Evolutionary conservation across 768 basidiomycete species (phyloP).

Genomic region (Tricholoma saponaceum): DNA sequence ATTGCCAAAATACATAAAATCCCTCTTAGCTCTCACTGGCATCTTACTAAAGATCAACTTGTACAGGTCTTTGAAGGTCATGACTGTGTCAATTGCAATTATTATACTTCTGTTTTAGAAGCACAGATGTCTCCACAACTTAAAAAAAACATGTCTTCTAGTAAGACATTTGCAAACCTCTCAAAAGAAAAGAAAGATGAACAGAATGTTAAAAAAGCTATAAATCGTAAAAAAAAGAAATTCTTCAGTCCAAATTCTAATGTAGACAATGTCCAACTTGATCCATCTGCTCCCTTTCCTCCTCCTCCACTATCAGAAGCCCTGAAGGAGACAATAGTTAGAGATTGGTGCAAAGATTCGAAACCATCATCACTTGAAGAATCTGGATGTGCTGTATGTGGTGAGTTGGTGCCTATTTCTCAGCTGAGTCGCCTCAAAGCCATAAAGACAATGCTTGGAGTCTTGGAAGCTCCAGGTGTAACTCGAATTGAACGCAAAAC

Average conservation of each 20-base stretch:
- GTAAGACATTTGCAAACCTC: neutral
- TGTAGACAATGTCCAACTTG: too few relatives aligned
- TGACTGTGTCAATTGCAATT: neutral
- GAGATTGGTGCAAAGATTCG: neutral
- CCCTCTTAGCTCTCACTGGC: neutral
- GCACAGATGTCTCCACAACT: neutral
- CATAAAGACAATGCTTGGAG: neutral
- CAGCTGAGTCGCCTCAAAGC: neutral
- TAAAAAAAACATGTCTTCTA: too few relatives aligned
- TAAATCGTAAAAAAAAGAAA: neutral
- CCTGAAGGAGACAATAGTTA: neutral
- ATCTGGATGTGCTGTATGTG: constrained; percentile 2
- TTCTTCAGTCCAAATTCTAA: too few relatives aligned
- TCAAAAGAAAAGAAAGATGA: neutral
- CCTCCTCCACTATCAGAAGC: neutral
- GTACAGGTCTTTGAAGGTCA: neutral
- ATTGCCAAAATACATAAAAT: neutral
- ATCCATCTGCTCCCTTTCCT: neutral
- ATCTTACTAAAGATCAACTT: neutral
- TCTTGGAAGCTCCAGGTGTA: constrained; percentile 1
- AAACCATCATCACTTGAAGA: neutral
- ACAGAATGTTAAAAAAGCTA: neutral
- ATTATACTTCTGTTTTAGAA: neutral
- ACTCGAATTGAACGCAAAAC: neutral
- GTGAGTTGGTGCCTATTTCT: neutral